Conservation (phyloP, 179 eudicot genomes). For the Vitellaria paradoxa region DNA sequence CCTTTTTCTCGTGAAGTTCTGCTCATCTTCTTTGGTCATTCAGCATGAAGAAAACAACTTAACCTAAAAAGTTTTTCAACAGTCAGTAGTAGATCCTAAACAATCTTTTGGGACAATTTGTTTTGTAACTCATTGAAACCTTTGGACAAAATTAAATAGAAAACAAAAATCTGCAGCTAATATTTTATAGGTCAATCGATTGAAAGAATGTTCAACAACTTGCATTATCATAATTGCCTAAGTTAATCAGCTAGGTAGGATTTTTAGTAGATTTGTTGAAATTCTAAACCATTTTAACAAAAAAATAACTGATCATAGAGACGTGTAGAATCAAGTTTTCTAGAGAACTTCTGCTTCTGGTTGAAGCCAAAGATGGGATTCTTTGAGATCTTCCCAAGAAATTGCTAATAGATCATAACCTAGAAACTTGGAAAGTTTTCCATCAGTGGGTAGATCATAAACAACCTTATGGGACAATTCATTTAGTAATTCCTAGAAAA, state of each 20-base stretch:
- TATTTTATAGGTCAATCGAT: neutral
- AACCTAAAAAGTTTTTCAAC: conserved; percentile 6
- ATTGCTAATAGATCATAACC: too few species aligned
- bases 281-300: neutral
- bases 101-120: neutral
- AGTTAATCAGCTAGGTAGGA: neutral
- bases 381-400: too few species aligned
- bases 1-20: conserved; percentile 40
- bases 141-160: neutral
- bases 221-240: neutral
- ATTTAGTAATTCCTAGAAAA: too few species aligned
- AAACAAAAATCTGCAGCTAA: neutral
- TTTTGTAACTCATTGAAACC: neutral
- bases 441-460: too few species aligned
- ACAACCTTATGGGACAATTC: too few species aligned
- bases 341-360: neutral
- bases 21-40: conserved; percentile 29
- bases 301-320: neutral
- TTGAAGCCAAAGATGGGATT: too few species aligned
- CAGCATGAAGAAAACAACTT: conserved; percentile 18
- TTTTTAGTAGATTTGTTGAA: neutral
- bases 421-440: too few species aligned
- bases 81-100: neutral
- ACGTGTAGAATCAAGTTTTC: neutral
- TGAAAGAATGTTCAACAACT: neutral